phyloP scores from a whole-genome alignment of 768 basidiomycete species.

The Tulasnella sp. region DNA sequence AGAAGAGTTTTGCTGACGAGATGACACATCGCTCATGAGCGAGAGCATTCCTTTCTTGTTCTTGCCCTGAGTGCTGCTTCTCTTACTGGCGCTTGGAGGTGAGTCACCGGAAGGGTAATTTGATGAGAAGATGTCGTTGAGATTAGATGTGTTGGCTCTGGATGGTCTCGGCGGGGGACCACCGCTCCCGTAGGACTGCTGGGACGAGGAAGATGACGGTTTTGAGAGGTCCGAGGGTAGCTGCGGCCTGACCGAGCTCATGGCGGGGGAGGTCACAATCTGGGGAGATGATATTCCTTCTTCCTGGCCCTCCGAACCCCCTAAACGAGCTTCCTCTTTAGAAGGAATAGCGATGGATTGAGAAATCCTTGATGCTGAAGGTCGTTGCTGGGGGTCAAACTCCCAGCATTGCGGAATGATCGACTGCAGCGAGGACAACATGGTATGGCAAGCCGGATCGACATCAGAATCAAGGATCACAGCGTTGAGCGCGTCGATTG shows the following conservation, averaged over 20 bases:
- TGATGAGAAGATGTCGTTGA: constrained; percentile 56
- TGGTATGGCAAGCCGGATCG: too few relatives aligned
- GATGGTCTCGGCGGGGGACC: constrained; percentile 78
- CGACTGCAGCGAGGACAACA: too few relatives aligned
- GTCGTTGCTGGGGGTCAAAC: too few relatives aligned
- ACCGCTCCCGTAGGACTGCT: background rate
- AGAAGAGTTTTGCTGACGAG: background rate
- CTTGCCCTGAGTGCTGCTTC: constrained; percentile 31
- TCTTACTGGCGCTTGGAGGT: background rate
- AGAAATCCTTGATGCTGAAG: too few relatives aligned
- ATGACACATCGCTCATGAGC: constrained; percentile 36
- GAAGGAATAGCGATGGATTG: too few relatives aligned
- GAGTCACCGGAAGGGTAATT: constrained; percentile 29
- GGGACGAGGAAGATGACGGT: background rate
- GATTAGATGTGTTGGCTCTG: constrained; percentile 79
- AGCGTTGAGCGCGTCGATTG: too few relatives aligned
- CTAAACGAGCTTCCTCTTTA: too few relatives aligned
- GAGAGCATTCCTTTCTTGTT: constrained; percentile 31
- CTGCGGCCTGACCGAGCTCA: background rate
- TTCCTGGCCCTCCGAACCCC: too few relatives aligned
- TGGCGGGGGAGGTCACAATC: too few relatives aligned
- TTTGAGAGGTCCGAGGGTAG: constrained; percentile 16
- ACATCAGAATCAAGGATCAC: too few relatives aligned
- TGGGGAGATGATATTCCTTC: too few relatives aligned
- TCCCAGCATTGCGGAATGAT: too few relatives aligned